Evolutionary conservation across 2,329 filamentous ascomycete species (phyloP), one percentile per base, ranked within the genome.

Genomic region (Colletotrichum magnum): DNA sequence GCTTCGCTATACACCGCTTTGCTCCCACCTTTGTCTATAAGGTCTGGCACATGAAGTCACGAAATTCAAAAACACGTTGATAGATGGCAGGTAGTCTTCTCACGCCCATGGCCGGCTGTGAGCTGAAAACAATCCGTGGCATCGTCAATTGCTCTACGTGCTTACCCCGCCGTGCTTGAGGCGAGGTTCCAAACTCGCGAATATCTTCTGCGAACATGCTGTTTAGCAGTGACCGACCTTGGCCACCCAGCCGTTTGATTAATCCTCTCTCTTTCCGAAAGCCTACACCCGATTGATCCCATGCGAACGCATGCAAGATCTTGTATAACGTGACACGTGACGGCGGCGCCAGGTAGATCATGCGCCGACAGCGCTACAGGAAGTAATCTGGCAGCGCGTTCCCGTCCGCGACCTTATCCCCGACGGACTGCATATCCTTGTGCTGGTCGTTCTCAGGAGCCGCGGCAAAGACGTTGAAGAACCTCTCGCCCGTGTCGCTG

Each of bases 381-480:
- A 94, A 94, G 79, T 92, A 92, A 76, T 92, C 90, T 3, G 89
- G 93, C 76, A 96, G 79, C 78, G 86, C 83, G 62, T 83, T 90
- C 2, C 86, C 87, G 71, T 91, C 89, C 2, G 85, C 86, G n/a
- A 83, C 78, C 81, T 94, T 94, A 68, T 96, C 94, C 75, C 88
- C 87, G 15, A 63, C 70, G 69, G 91, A 89, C 79, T 96, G 94
- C 76, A 93, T 88, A 78, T 98, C 94, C 77, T 97, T 93, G 78
- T 97, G 93, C 74, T 92, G 83, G 79, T 98, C 95, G 76, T 99
- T 97, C 80, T 99, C 96, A 2, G 96, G 96, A 32, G 96, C 95
- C 4, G 96, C 96, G 65, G 97, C 94, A 79, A 99, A 99, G 26
- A 98, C 95, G 79, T 99, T 99, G 85, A 98, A 99, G 81, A 94